phyloP scores from a whole-genome alignment of 495 filamentous ascomycete species.

The Aspergillus bridgeri region DNA sequence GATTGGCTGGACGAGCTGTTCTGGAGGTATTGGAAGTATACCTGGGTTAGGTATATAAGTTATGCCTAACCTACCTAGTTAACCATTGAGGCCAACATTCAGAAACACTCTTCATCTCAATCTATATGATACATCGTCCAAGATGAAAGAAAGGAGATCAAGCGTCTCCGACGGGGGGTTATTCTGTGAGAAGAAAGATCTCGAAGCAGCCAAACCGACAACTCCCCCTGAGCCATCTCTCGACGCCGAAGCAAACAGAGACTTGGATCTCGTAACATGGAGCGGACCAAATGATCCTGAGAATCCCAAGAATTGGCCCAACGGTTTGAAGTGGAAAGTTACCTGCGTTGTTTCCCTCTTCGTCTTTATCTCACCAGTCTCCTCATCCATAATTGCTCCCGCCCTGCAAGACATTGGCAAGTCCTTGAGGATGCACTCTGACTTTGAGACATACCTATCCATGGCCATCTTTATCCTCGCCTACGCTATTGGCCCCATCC shows the following conservation, averaged over 20 bases:
- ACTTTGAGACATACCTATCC: neutral
- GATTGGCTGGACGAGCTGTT: too few species aligned
- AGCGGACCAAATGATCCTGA: conserved; percentile 1
- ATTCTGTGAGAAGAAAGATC: neutral
- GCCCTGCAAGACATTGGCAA: neutral
- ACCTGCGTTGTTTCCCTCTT: neutral
- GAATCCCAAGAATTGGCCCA: conserved; percentile 6
- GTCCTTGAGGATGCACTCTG: neutral
- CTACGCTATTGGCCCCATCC: neutral
- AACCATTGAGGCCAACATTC: neutral
- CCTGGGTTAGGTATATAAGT: neutral
- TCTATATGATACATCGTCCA: neutral
- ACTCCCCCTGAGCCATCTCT: neutral
- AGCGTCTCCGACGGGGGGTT: neutral
- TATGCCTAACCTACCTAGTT: neutral
- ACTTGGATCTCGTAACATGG: neutral
- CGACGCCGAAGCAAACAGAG: neutral
- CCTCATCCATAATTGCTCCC: conserved; percentile 6
- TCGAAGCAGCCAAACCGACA: neutral
- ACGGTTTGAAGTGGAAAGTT: neutral
- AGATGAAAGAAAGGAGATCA: neutral
- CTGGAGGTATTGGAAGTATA: too few species aligned
- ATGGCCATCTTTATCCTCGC: neutral
- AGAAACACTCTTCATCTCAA: neutral
- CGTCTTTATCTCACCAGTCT: conserved; percentile 1